Conservation (phyloP, 345 rosid genomes). For the Brassica incana region DNA sequence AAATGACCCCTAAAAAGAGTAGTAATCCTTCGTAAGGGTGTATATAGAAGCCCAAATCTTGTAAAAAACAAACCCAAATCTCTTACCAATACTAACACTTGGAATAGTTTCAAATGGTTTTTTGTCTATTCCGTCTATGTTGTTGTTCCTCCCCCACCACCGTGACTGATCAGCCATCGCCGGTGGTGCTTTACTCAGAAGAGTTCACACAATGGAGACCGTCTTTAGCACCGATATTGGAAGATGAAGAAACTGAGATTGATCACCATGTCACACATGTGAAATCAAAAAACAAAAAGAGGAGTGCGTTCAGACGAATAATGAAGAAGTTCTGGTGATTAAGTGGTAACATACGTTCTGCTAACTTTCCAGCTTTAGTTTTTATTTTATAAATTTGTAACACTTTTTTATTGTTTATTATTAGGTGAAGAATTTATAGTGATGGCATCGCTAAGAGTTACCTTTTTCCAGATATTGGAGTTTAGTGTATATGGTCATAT, state of each 20-base stretch:
- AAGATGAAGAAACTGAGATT: conserved; percentile 10
- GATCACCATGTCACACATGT: neutral
- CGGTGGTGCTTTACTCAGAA: neutral
- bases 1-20: neutral
- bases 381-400: neutral
- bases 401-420: neutral
- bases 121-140: neutral
- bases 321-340: neutral
- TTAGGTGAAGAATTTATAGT: neutral
- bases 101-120: neutral
- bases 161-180: neutral
- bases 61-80: neutral
- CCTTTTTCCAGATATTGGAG: neutral
- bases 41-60: neutral
- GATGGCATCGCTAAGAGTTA: neutral
- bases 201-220: conserved; percentile 8
- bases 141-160: neutral
- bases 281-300: conserved; percentile 1
- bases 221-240: conserved; percentile 11
- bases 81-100: neutral
- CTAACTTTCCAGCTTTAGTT: neutral
- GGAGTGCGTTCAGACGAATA: neutral
- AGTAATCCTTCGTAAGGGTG: neutral
- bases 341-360: neutral
- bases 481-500: neutral